A percentile compares a stretch with the other conserved stretches of the same genome.
Evolutionary conservation across 352 stramenopile species (phyloP).

Genomic region (Phytopythium helicoides): DNA sequence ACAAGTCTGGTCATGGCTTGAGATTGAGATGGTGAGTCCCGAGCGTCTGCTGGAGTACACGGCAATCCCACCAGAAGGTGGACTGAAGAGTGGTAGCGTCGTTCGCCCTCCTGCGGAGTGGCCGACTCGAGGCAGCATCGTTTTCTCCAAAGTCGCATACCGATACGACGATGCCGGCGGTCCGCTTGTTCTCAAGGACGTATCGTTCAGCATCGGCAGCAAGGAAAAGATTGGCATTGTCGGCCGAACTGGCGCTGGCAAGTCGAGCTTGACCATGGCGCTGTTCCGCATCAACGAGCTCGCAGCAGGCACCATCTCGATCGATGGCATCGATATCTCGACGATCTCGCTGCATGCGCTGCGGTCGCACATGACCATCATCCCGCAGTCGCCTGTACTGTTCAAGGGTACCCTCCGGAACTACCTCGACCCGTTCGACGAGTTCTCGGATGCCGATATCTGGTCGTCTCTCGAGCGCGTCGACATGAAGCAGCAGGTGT

Average conservation of each 20-base stretch:
- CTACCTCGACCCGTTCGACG: constrained; percentile 87
- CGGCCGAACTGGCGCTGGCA: constrained; percentile 84
- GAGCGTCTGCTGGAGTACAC: constrained; percentile 53
- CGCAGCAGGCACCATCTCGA: constrained; percentile 22
- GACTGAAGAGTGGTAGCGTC: constrained; percentile 1
- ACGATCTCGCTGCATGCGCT: constrained; percentile 24
- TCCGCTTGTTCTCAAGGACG: constrained; percentile 40
- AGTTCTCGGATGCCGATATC: constrained; percentile 71
- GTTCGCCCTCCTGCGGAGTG: constrained; percentile 38
- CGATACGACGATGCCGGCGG: constrained; percentile 61
- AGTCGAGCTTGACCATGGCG: constrained; percentile 78
- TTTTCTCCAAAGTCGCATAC: constrained; percentile 76
- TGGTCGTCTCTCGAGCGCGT: constrained; percentile 44
- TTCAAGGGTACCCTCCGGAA: constrained; percentile 85
- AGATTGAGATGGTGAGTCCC: constrained; percentile 47
- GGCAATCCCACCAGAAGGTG: constrained; percentile 22
- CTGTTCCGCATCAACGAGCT: constrained; percentile 89
- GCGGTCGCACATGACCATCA: constrained; percentile 39
- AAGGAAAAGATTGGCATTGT: constrained; percentile 83
- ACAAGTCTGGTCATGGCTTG: constrained; percentile 14
- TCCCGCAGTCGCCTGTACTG: constrained; percentile 81
- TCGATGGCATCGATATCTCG: constrained; percentile 40
- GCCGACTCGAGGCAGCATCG: constrained; percentile 64
- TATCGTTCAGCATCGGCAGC: constrained; percentile 52
- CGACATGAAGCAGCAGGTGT: constrained; percentile 44